phyloP scores from a whole-genome alignment of 768 basidiomycete species.

The Chlorophyllum brunneum region DNA sequence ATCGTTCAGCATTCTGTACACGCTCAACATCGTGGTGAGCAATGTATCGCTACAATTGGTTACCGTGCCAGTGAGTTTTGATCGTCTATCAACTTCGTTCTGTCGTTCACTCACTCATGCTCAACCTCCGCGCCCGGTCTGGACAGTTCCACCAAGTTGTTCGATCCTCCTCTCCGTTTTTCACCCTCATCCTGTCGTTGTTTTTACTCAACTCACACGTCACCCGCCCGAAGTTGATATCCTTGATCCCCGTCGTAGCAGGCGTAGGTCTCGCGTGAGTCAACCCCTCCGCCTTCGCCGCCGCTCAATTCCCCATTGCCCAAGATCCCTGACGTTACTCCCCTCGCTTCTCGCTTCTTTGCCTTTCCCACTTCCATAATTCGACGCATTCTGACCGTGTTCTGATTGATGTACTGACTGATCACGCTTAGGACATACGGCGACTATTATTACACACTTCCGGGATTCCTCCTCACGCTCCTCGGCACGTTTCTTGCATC shows the following conservation, averaged over 20 bases:
- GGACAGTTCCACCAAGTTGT: slow-evolving; percentile 94
- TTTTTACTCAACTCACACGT: slow-evolving; percentile 61
- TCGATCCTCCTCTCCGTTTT: slow-evolving; percentile 88
- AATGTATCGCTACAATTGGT: slow-evolving; percentile 88
- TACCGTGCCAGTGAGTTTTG: slow-evolving; percentile 73
- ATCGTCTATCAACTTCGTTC: background rate
- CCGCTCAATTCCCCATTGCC: background rate
- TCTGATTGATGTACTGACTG: background rate
- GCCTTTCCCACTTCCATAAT: background rate
- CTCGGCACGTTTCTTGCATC: slow-evolving; percentile 90
- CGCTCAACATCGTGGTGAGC: slow-evolving; percentile 92
- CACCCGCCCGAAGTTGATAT: slow-evolving; percentile 58
- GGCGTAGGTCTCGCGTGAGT: slow-evolving; percentile 91
- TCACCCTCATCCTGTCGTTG: slow-evolving; percentile 78
- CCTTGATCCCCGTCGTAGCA: slow-evolving; percentile 79
- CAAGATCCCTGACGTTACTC: background rate
- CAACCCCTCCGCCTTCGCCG: background rate
- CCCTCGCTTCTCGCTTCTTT: background rate
- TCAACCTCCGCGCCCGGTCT: background rate
- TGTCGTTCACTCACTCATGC: too few species aligned
- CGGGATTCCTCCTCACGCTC: slow-evolving; percentile 85
- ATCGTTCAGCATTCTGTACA: slow-evolving; percentile 86
- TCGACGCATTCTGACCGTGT: slow-evolving; percentile 1
- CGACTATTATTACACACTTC: slow-evolving; percentile 87
- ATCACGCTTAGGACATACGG: slow-evolving; percentile 74